phyloP scores from a whole-genome alignment of 257 asterid species.

The Henckelia pumila region DNA sequence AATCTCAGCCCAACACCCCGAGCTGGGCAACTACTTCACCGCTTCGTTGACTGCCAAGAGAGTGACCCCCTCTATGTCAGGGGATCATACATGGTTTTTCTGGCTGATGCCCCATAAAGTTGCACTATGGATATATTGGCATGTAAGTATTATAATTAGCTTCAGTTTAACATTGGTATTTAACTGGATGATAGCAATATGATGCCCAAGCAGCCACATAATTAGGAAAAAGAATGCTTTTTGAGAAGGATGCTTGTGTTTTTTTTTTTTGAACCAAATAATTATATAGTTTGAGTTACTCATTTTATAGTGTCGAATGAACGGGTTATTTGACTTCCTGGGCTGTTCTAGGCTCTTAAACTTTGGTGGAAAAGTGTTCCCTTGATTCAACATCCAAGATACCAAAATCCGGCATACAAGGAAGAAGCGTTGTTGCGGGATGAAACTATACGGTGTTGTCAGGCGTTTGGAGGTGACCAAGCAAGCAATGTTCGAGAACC shows the following conservation, averaged over 20 bases:
- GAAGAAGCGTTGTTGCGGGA: conserved; percentile 52
- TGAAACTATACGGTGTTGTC: conserved; percentile 42
- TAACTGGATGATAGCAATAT: conserved; percentile 3
- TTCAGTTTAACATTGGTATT: conserved; percentile 1
- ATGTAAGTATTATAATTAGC: conserved; percentile 44
- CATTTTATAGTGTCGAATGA: not conserved
- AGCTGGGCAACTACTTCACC: conserved; percentile 86
- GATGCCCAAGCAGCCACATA: not conserved
- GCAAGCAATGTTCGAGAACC: conserved; percentile 24
- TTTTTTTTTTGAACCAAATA: not conserved
- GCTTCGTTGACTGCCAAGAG: conserved; percentile 82
- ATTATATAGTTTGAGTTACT: not conserved
- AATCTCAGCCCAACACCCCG: conserved; percentile 79
- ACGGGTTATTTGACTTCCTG: not conserved
- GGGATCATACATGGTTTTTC: conserved; percentile 63
- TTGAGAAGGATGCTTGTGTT: not conserved
- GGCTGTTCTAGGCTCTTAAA: conserved; percentile 56
- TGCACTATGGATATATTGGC: conserved; percentile 95
- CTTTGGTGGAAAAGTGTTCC: conserved; percentile 87
- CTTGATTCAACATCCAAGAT: conserved; percentile 71
- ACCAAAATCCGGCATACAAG: conserved; percentile 49
- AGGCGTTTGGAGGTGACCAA: conserved; percentile 25
- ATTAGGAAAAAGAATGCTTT: not conserved
- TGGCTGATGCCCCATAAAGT: conserved; percentile 99
- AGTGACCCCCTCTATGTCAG: conserved; percentile 38